Base-by-base conservation (phyloP, 176 grass and related monocot genomes). In the Hsuehochloa calcarea region DNA sequence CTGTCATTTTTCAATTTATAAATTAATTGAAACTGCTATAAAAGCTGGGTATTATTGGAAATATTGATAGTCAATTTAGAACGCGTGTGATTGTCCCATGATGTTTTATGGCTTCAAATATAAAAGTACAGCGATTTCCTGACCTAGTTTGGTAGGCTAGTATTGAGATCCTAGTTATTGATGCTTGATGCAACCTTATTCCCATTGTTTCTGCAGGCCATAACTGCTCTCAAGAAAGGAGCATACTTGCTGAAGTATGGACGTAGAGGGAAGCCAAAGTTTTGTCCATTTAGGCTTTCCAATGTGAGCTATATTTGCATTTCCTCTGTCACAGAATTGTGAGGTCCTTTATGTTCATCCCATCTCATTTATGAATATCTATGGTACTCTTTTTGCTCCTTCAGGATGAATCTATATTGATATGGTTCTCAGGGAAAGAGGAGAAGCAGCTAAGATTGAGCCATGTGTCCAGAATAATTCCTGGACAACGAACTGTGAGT, bases 341-440 rank as follows among this genome's bases (percentile, higher is more conserved):
- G 66, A 80, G 49, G 17, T 75, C 45, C 20, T 87, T 39, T 23
- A 44, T 65, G 38, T 60, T 56, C 41, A 15, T 25, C 22, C 27
- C 2, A 13, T 50, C 54, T 44, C 19, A 39, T 72, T n/a, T 70
- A 77, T 72, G 37, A n/a, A 77, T 68, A 66, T 50, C 27, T 56
- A 35, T 78, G 61, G 15, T 44, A 58, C 37, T 59, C 16, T 38
- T 84, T 84, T 71, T 83, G 43, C n/a, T 86, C 75, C 61, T 80
- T 80, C 90, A 95, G 93, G 93, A 95, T 84, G 93, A 92, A 85
- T 92, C 93, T 13, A 25, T 88, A 40, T 83, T 95, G 75, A 95
- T 95, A 86, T 95, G 93, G 93, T 92, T 95, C 84, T 95, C 93
- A 25, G 93, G 93, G 15, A 95, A 95, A 92, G 93, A 95, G 77